Conservation (phyloP, 805 yeast species). For the Metschnikowia santaceciliae region DNA sequence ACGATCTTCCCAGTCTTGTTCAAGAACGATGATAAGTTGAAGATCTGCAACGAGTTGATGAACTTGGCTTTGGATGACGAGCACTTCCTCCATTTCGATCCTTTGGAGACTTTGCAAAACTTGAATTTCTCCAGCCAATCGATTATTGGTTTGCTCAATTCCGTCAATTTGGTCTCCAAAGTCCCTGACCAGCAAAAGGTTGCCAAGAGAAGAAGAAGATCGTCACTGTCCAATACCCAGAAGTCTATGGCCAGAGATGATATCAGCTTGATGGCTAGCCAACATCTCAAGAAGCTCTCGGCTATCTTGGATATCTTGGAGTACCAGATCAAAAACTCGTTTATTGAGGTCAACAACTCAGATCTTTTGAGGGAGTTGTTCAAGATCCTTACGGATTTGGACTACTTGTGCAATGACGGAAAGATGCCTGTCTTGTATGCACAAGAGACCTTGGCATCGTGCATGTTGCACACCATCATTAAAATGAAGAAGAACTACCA, state of each 20-base stretch:
- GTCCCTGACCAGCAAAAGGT: conserved; percentile 50
- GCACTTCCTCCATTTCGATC: conserved; percentile 27
- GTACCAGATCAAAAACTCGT: conserved; percentile 33
- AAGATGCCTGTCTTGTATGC: conserved; percentile 86
- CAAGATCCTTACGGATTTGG: conserved; percentile 66
- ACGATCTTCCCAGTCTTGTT: conserved; percentile 53
- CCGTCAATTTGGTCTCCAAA: conserved; percentile 52
- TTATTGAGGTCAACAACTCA: conserved; percentile 34
- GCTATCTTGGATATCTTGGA: conserved; percentile 78
- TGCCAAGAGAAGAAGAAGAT: conserved; percentile 67
- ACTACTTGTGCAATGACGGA: conserved; percentile 85
- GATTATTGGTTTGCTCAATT: conserved; percentile 56
- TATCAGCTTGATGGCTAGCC: conserved; percentile 69
- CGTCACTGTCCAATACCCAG: conserved; percentile 67
- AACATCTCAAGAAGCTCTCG: conserved; percentile 74
- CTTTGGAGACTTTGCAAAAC: conserved; percentile 48
- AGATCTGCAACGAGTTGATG: conserved; percentile 45
- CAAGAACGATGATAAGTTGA: conserved; percentile 51
- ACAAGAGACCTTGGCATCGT: conserved; percentile 84
- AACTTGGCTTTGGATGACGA: conserved; percentile 51
- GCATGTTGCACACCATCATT: conserved; percentile 69
- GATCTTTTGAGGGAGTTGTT: conserved; percentile 51
- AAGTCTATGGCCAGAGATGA: conserved; percentile 72
- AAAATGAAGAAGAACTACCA: conserved; percentile 39
- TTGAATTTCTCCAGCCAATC: conserved; percentile 52